phyloP scores from a whole-genome alignment of 345 rosid genomes.

The Syzygium oleosum region DNA sequence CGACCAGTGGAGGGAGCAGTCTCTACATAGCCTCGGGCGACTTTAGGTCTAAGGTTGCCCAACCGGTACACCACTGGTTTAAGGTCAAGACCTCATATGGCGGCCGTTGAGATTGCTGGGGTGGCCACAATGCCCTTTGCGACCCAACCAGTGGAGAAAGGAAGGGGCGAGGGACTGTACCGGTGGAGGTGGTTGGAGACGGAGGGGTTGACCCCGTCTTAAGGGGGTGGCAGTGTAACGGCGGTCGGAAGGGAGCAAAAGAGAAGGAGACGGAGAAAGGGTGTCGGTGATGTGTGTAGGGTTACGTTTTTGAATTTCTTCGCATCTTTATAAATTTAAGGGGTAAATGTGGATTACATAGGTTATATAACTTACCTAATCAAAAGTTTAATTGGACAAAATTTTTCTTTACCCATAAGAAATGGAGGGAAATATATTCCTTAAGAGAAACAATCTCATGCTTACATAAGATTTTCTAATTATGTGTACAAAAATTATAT shows the following conservation, averaged over 20 bases:
- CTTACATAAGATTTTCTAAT: neutral
- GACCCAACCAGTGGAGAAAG: neutral
- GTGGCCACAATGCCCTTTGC: neutral
- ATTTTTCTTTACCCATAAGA: neutral
- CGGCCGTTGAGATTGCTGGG: neutral
- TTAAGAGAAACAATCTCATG: neutral
- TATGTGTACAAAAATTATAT: neutral
- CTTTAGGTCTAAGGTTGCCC: neutral
- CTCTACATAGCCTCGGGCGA: fast-evolving
- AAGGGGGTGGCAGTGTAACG: neutral
- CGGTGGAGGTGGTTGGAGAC: neutral
- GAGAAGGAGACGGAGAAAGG: neutral
- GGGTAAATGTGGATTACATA: neutral
- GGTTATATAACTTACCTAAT: neutral
- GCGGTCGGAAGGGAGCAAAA: neutral
- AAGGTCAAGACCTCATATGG: neutral
- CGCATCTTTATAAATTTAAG: neutral
- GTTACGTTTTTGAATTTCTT: neutral
- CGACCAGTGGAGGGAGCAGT: neutral
- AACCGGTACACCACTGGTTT: neutral
- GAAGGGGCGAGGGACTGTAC: too few species aligned
- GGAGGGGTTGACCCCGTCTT: neutral
- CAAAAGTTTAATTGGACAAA: neutral
- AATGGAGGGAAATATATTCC: neutral
- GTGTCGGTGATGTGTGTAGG: neutral